Evolutionary conservation across 768 basidiomycete species (phyloP), one percentile per base, ranked within the genome.

Genomic region (Boletus sp.): DNA sequence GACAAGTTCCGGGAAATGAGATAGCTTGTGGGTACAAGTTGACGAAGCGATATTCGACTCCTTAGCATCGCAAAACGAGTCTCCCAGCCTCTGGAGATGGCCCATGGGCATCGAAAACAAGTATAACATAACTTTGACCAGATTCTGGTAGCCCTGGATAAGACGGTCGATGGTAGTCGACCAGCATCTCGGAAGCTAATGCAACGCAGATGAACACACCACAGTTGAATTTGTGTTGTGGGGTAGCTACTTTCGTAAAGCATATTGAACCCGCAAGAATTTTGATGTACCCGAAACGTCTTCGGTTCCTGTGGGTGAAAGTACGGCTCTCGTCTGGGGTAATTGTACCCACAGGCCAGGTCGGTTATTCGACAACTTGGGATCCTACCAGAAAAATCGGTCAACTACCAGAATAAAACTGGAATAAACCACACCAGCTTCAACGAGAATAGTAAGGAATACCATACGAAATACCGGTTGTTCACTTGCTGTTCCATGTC

Each of bases 191-290:
- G 43, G 30, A 13, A 47, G 44, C 29, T 17, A 10, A 17, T 9
- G 14, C n/a, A 13, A 19, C 14, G 7, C 32, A 27, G 10, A 27
- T 15, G n/a, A 27, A 40, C 14, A 38, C 35, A 51, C 52, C 54
- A 27, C 43, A 45, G 51, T 32, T 54, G 45, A 55, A 25, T 40
- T 46, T 30, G 37, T 46, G 25, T 23, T 50, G 34, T 32, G 42
- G 30, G 43, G 30, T 46, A 21, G 30, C 44, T 14, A 45, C 11
- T 30, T 30, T 21, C 7, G 13, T 45, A 30, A 32, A 44, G 19
- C 41, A 38, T 33, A 8, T 30, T 30, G 29, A 41, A 17, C 29
- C 29, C 19, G 29, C 13, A 51, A 52, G 39, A 23, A 52, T n/a
- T 51, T 27, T 19, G n/a, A 29, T 33, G 32, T 10, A 23, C 30